phyloP scores from a whole-genome alignment of 768 basidiomycete species.

The Xerocomellus chrysenteron region DNA sequence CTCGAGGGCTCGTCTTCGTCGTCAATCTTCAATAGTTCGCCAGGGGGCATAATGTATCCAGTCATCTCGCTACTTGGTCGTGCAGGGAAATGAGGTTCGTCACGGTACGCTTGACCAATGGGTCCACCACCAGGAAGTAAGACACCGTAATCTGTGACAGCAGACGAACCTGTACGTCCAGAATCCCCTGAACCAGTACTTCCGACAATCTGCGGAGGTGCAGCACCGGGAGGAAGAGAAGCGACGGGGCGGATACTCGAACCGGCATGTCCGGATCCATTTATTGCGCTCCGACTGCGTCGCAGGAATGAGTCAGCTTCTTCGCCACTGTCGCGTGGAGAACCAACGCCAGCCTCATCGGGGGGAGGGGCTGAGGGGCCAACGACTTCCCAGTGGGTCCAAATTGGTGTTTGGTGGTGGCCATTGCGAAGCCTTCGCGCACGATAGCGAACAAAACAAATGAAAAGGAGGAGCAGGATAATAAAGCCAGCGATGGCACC shows the following conservation, averaged over 20 bases:
- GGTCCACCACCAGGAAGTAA: conserved; percentile 32
- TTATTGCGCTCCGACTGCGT: conserved; percentile 27
- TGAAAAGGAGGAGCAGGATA: conserved; percentile 49
- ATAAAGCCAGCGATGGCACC: conserved; percentile 58
- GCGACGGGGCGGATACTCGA: conserved; percentile 21
- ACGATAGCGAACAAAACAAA: conserved; percentile 35
- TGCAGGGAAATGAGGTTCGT: conserved; percentile 22
- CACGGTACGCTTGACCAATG: conserved; percentile 34
- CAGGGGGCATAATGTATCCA: conserved; percentile 38
- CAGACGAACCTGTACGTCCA: conserved; percentile 42
- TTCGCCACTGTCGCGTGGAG: conserved; percentile 67
- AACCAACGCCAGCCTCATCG: conserved; percentile 57
- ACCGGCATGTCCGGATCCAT: conserved; percentile 13
- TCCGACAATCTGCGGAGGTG: conserved; percentile 37
- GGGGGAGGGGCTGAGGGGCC: conserved; percentile 21
- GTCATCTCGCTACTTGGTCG: conserved; percentile 32
- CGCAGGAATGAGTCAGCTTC: conserved; percentile 66
- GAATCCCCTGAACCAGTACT: conserved; percentile 39
- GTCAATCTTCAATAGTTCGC: conserved; percentile 34
- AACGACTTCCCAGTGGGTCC: conserved; percentile 48
- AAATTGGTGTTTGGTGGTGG: conserved; percentile 30
- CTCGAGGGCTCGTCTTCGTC: conserved; percentile 31
- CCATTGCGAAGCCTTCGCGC: conserved; percentile 16
- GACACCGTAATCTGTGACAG: conserved; percentile 35
- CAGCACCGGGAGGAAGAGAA: conserved; percentile 33